phyloP scores from a whole-genome alignment of 495 filamentous ascomycete genomes.

The Penicillium bovifimosum region DNA sequence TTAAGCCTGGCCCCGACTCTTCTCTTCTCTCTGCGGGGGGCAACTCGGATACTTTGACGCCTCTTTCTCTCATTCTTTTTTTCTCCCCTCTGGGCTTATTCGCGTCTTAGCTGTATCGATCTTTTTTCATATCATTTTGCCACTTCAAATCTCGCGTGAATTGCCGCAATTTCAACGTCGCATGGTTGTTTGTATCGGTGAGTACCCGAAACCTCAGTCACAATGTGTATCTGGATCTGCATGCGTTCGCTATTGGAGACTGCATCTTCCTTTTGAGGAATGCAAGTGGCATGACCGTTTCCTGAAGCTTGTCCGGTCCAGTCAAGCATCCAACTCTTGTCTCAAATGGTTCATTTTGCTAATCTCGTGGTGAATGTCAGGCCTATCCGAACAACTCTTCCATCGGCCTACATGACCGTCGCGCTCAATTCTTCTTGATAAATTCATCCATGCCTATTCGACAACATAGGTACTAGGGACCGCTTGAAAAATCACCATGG shows the following conservation, averaged over 20 bases:
- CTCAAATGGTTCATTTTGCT: background rate
- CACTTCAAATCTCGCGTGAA: background rate
- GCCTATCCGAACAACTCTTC: background rate
- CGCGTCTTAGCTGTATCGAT: background rate
- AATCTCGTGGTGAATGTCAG: background rate
- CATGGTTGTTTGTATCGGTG: constrained; percentile 20
- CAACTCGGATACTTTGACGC: background rate
- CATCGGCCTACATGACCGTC: constrained; percentile 12
- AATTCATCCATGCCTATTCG: background rate
- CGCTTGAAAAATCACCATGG: constrained; percentile 35
- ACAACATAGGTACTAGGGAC: constrained; percentile 6
- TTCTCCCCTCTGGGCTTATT: background rate
- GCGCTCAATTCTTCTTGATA: constrained; percentile 1
- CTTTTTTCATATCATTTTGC: background rate
- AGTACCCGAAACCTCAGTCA: constrained; percentile 12
- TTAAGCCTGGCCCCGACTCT: background rate
- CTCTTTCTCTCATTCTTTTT: background rate
- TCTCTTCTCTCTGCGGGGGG: background rate
- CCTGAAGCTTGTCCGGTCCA: background rate
- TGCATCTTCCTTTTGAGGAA: background rate
- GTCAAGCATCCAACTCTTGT: background rate
- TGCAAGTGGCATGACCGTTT: background rate
- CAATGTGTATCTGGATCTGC: background rate
- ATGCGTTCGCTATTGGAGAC: too few relatives aligned
- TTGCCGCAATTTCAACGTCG: constrained; percentile 18